A percentile compares a stretch with the other conserved stretches of the same genome.
These are phyloP conservation scores for Phoenix roebelenii DNA, from an alignment of 176 grass and related monocot species.

Conservation along the genomic window DNA sequence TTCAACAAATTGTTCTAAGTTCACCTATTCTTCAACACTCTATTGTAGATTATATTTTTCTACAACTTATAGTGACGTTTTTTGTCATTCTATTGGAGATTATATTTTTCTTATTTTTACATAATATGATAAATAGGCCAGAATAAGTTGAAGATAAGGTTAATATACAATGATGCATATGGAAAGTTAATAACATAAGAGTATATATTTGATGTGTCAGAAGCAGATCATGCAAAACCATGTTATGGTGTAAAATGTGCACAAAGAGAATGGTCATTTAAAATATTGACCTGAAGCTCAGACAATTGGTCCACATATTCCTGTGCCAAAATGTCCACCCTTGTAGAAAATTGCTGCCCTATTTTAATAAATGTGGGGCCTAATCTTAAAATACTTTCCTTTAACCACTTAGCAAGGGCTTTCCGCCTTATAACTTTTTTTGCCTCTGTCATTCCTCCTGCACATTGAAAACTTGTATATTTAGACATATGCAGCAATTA, in stretches of 20 bases:
- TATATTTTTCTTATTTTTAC: too few relatives aligned
- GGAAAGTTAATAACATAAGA: not conserved
- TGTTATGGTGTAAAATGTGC: not conserved
- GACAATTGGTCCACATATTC: constrained; percentile 96
- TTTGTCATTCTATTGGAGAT: too few relatives aligned
- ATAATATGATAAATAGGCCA: too few relatives aligned
- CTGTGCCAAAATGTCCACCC: constrained; percentile 96
- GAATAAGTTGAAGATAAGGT: too few relatives aligned
- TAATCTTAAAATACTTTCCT: constrained; percentile 93
- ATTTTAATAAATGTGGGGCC: constrained; percentile 99
- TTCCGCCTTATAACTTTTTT: constrained; percentile 62
- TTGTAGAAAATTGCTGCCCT: constrained; percentile 95
- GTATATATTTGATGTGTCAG: not conserved
- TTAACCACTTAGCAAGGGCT: constrained; percentile 87
- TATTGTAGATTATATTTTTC: too few relatives aligned
- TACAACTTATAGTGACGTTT: too few relatives aligned
- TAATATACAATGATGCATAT: too few relatives aligned
- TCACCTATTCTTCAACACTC: too few relatives aligned
- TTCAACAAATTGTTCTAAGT: too few relatives aligned
- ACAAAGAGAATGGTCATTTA: constrained; percentile 1
- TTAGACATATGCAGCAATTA: too few relatives aligned
- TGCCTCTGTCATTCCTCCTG: constrained; percentile 86
- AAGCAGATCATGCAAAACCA: too few relatives aligned
- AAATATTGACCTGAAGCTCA: constrained; percentile 70
- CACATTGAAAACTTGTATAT: constrained; percentile 1